phyloP scores from a whole-genome alignment of 2,329 filamentous ascomycete species.

The Anthostomella pinea region DNA sequence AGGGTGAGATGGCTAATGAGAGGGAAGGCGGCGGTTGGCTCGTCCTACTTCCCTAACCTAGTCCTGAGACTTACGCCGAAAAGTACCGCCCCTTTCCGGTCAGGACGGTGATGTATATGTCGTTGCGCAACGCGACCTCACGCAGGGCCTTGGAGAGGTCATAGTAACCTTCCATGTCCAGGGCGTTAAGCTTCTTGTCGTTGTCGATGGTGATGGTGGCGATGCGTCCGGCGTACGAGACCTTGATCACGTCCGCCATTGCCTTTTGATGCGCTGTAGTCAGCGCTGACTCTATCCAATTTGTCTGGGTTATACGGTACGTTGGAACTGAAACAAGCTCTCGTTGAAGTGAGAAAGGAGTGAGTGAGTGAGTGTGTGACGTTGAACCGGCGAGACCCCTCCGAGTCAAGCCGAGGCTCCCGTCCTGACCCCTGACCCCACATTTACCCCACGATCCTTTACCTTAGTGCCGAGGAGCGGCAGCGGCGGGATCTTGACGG shows the following conservation, averaged over 20 bases:
- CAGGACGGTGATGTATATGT: slow-evolving; percentile 81
- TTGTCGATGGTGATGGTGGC: slow-evolving; percentile 87
- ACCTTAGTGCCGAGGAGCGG: too few species aligned
- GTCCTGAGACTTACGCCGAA: slow-evolving; percentile 72
- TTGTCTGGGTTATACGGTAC: too few species aligned
- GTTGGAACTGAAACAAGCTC: too few species aligned
- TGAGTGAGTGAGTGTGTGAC: too few species aligned
- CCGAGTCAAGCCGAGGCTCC: background rate
- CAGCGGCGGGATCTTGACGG: too few species aligned
- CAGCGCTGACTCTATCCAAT: too few species aligned
- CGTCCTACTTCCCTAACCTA: too few species aligned
- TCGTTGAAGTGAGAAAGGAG: background rate
- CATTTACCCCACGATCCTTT: background rate
- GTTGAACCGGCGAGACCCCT: too few species aligned
- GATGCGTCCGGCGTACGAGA: slow-evolving; percentile 65
- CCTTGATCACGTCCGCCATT: slow-evolving; percentile 44
- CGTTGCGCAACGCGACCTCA: slow-evolving; percentile 73
- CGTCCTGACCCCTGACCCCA: background rate
- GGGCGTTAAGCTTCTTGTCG: slow-evolving; percentile 81
- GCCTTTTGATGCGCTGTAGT: slow-evolving; percentile 1
- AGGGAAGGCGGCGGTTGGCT: too few species aligned
- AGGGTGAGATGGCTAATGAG: slow-evolving; percentile 1
- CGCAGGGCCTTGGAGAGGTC: slow-evolving; percentile 69
- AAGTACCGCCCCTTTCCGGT: slow-evolving; percentile 82
- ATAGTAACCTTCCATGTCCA: slow-evolving; percentile 72